phyloP scores from a whole-genome alignment of 2,329 filamentous ascomycete species.

The Hypoxylon sp. region DNA sequence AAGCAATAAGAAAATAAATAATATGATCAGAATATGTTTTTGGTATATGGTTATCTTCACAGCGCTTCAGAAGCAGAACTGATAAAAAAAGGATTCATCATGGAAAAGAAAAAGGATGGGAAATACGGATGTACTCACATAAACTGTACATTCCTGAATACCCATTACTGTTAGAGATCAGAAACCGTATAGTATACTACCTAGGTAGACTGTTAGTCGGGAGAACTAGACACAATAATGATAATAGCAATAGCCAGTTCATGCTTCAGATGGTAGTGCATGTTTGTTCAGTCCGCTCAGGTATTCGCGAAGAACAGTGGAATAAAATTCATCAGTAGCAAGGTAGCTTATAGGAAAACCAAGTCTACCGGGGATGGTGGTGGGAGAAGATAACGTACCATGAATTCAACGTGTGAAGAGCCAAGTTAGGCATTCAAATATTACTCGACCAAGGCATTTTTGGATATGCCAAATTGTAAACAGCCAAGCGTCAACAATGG shows the following conservation, averaged over 20 bases:
- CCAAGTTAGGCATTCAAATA: slow-evolving; percentile 2
- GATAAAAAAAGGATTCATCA: slow-evolving; percentile 76
- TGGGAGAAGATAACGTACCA: slow-evolving; percentile 29
- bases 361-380: slow-evolving; percentile 6
- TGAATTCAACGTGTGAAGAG: neutral
- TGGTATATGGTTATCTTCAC: slow-evolving; percentile 78
- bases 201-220: slow-evolving; percentile 39
- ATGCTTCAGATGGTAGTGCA: slow-evolving; percentile 83
- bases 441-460: neutral
- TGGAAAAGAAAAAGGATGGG: slow-evolving; percentile 54
- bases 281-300: slow-evolving; percentile 77
- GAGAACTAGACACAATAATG: slow-evolving; percentile 19
- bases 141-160: slow-evolving; percentile 6
- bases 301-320: slow-evolving; percentile 73
- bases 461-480: neutral
- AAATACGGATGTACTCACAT: slow-evolving; percentile 27
- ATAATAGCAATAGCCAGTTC: slow-evolving; percentile 41
- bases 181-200: neutral
- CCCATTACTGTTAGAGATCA: slow-evolving; percentile 8
- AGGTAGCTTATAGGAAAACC: slow-evolving; percentile 41
- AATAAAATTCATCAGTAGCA: slow-evolving; percentile 68
- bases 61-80: slow-evolving; percentile 82
- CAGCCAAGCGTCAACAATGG: neutral
- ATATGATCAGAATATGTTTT: slow-evolving; percentile 65
- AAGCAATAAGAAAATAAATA: slow-evolving; percentile 12